phyloP scores from a whole-genome alignment of 306 rosid genomes.

The Citrullus colocynthis region DNA sequence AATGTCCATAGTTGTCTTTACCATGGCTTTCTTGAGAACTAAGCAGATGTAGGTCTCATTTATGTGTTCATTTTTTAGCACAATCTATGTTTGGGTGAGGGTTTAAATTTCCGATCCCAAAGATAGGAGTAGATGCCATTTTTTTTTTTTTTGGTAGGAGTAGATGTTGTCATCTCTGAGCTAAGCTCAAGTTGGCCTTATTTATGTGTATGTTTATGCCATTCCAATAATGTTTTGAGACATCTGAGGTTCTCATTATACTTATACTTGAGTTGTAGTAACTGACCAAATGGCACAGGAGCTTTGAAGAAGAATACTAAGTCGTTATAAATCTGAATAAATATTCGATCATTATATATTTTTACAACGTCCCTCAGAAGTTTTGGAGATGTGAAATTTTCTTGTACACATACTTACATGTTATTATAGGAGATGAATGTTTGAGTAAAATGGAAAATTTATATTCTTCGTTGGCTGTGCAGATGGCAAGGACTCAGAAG shows the following conservation, averaged over 20 bases:
- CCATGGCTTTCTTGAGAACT: not conserved
- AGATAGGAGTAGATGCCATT: not conserved
- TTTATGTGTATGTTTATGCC: not conserved
- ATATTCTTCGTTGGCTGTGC: slow-evolving; percentile 10
- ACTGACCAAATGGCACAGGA: not conserved
- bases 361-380: not conserved
- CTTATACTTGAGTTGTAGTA: not conserved
- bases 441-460: not conserved
- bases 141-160: not conserved
- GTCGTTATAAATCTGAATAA: not conserved
- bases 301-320: not conserved
- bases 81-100: not conserved
- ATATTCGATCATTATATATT: not conserved
- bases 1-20: not conserved
- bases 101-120: not conserved
- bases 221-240: not conserved
- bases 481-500: slow-evolving; percentile 99
- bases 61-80: not conserved
- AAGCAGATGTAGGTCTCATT: not conserved
- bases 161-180: not conserved
- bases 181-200: not conserved
- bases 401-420: not conserved
- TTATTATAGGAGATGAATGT: not conserved
- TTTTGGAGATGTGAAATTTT: not conserved
- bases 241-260: not conserved